Percentiles rank a stretch among this genome's conserved stretches.
Conservation (phyloP, 495 filamentous ascomycete species). For the Penicillium riverlandense region DNA sequence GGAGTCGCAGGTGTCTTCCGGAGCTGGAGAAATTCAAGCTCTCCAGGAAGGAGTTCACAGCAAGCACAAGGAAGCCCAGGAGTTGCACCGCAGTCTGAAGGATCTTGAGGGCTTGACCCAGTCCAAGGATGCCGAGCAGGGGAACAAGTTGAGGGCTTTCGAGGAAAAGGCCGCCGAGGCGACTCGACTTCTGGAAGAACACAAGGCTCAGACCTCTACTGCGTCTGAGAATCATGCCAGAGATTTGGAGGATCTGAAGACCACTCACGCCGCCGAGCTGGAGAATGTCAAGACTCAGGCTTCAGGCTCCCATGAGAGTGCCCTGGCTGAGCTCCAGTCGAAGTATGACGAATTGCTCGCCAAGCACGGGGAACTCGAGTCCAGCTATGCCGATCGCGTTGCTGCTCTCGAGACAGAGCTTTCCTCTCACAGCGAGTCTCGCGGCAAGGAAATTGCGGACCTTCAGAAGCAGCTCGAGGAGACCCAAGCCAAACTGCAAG, state of each 20-base stretch:
- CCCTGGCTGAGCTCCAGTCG: slow-evolving; percentile 29
- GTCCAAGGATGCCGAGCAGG: slow-evolving; percentile 29
- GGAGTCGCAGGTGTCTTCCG: slow-evolving; percentile 30
- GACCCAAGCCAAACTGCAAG: slow-evolving; percentile 14
- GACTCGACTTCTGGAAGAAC: slow-evolving; percentile 26
- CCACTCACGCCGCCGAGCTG: slow-evolving; percentile 25
- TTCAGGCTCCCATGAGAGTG: slow-evolving; percentile 24
- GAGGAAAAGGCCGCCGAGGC: slow-evolving; percentile 30
- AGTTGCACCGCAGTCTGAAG: slow-evolving; percentile 28
- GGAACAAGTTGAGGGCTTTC: slow-evolving; percentile 22
- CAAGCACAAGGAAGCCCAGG: slow-evolving; percentile 32
- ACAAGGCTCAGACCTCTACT: slow-evolving; percentile 16
- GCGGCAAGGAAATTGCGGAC: slow-evolving; percentile 18
- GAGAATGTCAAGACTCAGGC: slow-evolving; percentile 20
- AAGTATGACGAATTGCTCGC: slow-evolving; percentile 32
- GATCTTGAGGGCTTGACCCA: slow-evolving; percentile 27
- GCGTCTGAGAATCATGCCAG: slow-evolving; percentile 25
- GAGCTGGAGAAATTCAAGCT: slow-evolving; percentile 32
- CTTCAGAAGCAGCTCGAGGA: slow-evolving; percentile 31
- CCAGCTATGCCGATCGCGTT: slow-evolving; percentile 24
- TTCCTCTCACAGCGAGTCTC: slow-evolving; percentile 18
- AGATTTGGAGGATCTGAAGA: slow-evolving; percentile 24
- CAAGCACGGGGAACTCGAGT: slow-evolving; percentile 26
- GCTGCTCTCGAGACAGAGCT: slow-evolving; percentile 31
- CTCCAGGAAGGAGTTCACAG: slow-evolving; percentile 32